A percentile compares a stretch with the other conserved stretches of the same genome.
phyloP scores from a whole-genome alignment of 495 filamentous ascomycete species.

The Staphylotrichum tortipilum region DNA sequence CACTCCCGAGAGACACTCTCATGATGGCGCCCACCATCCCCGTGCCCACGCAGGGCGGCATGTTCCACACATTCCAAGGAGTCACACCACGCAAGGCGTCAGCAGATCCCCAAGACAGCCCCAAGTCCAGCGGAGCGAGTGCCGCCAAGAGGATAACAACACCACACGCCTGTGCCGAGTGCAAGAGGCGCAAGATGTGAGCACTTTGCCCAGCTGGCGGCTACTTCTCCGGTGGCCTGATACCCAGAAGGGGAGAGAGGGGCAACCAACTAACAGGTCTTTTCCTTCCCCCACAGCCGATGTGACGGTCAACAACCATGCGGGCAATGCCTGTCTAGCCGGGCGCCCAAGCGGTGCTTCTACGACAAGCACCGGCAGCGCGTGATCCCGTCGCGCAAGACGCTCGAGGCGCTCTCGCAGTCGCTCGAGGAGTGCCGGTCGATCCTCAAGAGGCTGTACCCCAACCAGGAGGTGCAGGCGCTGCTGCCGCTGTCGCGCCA shows the following conservation, averaged over 20 bases:
- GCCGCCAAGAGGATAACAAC: conserved; percentile 46
- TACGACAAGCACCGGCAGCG: conserved; percentile 53
- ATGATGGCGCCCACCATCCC: conserved; percentile 42
- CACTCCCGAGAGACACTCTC: too few species aligned
- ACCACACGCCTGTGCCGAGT: conserved; percentile 51
- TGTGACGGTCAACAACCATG: conserved; percentile 53
- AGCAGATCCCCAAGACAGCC: conserved; percentile 37
- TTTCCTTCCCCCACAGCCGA: conserved; percentile 31
- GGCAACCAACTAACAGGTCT: conserved; percentile 23
- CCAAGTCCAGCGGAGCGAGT: conserved; percentile 33
- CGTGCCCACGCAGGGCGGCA: conserved; percentile 42
- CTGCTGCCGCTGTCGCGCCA: conserved; percentile 43
- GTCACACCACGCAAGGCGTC: conserved; percentile 41
- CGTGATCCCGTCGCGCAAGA: conserved; percentile 51
- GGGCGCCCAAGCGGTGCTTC: conserved; percentile 49
- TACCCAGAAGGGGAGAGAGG: background rate
- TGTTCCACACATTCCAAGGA: conserved; percentile 47
- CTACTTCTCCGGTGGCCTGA: too few species aligned
- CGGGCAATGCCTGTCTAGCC: conserved; percentile 49
- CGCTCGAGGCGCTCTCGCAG: conserved; percentile 48
- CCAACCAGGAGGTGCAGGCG: conserved; percentile 43
- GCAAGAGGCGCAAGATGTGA: conserved; percentile 52
- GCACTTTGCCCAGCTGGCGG: too few species aligned
- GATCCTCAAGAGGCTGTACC: conserved; percentile 46
- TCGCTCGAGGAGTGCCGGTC: conserved; percentile 51